Evolutionary conservation across 495 filamentous ascomycete species (phyloP).

Genomic region (Podospora didyma): DNA sequence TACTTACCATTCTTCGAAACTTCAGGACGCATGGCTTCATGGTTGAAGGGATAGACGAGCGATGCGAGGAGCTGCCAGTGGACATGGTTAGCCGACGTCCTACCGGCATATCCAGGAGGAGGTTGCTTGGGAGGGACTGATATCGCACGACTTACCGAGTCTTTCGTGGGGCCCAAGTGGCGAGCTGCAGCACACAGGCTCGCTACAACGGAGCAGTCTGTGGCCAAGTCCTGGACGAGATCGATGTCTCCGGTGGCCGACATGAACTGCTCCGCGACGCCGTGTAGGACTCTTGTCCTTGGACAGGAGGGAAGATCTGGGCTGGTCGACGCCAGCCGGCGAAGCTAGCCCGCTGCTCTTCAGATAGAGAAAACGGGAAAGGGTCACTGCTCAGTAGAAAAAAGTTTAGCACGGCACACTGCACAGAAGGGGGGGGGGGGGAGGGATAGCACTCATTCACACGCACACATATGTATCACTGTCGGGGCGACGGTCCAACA

Average conservation of each 20-base stretch:
- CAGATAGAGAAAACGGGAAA: constrained; percentile 63
- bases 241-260: constrained; percentile 54
- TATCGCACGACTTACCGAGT: constrained; percentile 31
- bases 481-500: constrained; percentile 38
- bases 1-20: constrained; percentile 82
- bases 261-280: constrained; percentile 52
- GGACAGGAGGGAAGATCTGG: constrained; percentile 39
- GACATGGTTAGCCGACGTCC: not conserved
- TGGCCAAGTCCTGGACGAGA: constrained; percentile 87
- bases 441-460: too few relatives aligned
- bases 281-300: constrained; percentile 2
- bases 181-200: constrained; percentile 78
- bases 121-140: not conserved
- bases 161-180: constrained; percentile 30
- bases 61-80: constrained; percentile 57
- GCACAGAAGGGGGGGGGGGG: too few relatives aligned
- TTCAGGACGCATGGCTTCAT: constrained; percentile 46
- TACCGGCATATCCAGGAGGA: too few relatives aligned
- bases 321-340: constrained; percentile 74
- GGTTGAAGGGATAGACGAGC: constrained; percentile 70
- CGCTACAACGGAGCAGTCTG: constrained; percentile 95
- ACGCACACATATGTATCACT: constrained; percentile 29
- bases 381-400: constrained; percentile 54
- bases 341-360: constrained; percentile 65
- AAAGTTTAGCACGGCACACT: constrained; percentile 10